Percentiles rank a stretch among this genome's conserved stretches.
Evolutionary conservation across 805 yeast species (phyloP).

Genomic region (Cyberlindnera misumaiensis): DNA sequence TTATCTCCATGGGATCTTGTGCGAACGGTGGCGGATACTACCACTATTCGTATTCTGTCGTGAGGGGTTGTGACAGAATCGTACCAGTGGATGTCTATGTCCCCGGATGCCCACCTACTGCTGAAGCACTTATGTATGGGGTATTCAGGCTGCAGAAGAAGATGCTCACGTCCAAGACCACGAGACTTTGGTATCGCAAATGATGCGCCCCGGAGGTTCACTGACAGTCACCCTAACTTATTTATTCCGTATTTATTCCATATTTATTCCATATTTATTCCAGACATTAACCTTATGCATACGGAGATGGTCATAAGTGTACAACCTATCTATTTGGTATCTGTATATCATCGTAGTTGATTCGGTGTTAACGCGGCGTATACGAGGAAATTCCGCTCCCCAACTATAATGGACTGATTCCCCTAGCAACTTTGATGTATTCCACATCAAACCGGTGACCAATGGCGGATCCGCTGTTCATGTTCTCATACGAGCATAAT

Average conservation of each 20-base stretch:
- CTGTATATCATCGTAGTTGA: no score
- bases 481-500: background rate
- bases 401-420: no score
- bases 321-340: background rate
- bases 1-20: constrained; percentile 89
- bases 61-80: constrained; percentile 83
- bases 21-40: constrained; percentile 94
- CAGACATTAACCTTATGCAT: background rate
- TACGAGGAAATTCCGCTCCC: no score
- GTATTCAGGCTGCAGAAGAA: constrained; percentile 84
- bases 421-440: no score
- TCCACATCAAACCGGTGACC: no score
- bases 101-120: constrained; percentile 90
- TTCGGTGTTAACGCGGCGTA: no score
- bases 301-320: background rate
- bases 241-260: constrained; percentile 2
- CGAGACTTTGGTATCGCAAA: constrained; percentile 81
- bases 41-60: constrained; percentile 84
- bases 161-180: constrained; percentile 75
- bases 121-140: constrained; percentile 89
- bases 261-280: background rate
- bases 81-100: constrained; percentile 88
- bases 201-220: constrained; percentile 13
- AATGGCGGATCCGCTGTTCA: background rate
- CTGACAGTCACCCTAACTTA: background rate